phyloP scores from a whole-genome alignment of 1,284 basidiomycete genomes.

The Sutorius eximius region DNA sequence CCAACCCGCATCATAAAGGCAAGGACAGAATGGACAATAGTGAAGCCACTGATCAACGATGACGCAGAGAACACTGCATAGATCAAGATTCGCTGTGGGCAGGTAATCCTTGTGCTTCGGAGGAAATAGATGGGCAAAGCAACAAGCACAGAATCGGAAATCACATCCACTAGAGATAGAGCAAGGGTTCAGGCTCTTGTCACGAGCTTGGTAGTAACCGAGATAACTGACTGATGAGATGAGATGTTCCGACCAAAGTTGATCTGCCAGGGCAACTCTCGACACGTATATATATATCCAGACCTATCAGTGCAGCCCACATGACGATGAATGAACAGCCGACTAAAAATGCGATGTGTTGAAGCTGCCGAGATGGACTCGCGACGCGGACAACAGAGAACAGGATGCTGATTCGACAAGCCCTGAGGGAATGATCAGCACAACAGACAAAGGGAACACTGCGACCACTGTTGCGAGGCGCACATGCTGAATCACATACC shows the following conservation, averaged over 20 bases:
- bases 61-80: constrained; percentile 22
- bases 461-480: background rate
- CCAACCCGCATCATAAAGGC: constrained; percentile 5
- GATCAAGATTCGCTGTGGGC: constrained; percentile 20
- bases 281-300: constrained; percentile 17
- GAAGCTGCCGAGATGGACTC: constrained; percentile 9
- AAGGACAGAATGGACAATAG: constrained; percentile 16
- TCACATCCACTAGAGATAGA: constrained; percentile 15
- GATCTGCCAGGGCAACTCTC: background rate
- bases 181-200: background rate
- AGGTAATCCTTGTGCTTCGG: constrained; percentile 5
- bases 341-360: constrained; percentile 7
- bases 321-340: constrained; percentile 22
- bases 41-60: constrained; percentile 15
- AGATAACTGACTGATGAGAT: constrained; percentile 24
- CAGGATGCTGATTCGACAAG: constrained; percentile 26
- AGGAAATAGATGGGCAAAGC: constrained; percentile 21
- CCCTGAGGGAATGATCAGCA: constrained; percentile 14
- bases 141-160: constrained; percentile 31
- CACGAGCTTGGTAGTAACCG: background rate
- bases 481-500: too few species aligned
- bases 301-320: constrained; percentile 25
- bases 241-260: constrained; percentile 8
- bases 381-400: constrained; percentile 24
- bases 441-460: background rate